Evolutionary conservation across 2,329 filamentous ascomycete species (phyloP).

Genomic region (Coniella lustricola): DNA sequence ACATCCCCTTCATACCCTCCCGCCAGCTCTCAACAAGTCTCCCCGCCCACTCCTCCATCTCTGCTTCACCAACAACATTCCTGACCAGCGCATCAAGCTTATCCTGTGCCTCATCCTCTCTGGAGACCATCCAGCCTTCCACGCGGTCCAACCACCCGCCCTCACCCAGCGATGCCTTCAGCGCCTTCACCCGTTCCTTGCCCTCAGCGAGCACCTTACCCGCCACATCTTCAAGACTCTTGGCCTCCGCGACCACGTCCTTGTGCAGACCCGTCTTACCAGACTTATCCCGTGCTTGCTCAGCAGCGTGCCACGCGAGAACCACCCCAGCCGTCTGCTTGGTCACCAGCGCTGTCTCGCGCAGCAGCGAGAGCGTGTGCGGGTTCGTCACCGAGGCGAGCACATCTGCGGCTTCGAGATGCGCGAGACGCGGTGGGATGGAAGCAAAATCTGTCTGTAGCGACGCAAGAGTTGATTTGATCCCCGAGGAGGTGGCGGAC

Average conservation of each 20-base stretch:
- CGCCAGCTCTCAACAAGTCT: constrained; percentile 31
- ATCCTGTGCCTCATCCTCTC: constrained; percentile 16
- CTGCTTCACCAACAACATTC: constrained; percentile 21
- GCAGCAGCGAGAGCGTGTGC: constrained; percentile 31
- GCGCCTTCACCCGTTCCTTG: constrained; percentile 26
- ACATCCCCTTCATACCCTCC: constrained; percentile 31
- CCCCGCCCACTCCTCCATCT: constrained; percentile 29
- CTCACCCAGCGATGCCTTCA: constrained; percentile 25
- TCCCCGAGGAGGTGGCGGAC: constrained; percentile 13
- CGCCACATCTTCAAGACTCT: constrained; percentile 23
- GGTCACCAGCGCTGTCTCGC: constrained; percentile 28
- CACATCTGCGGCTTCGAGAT: constrained; percentile 9
- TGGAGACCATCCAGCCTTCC: constrained; percentile 26
- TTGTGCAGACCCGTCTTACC: constrained; percentile 27
- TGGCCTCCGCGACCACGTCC: constrained; percentile 28
- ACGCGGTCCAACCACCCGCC: constrained; percentile 33
- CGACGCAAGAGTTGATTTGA: constrained; percentile 2
- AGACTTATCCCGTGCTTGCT: constrained; percentile 26
- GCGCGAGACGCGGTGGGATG: not conserved
- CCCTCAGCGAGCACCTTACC: constrained; percentile 22
- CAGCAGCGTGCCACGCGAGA: constrained; percentile 24
- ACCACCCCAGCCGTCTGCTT: constrained; percentile 27
- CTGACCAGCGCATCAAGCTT: constrained; percentile 21
- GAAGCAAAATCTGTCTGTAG: constrained; percentile 3
- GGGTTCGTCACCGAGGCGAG: constrained; percentile 26